Conservation (phyloP, 2,329 filamentous ascomycete genomes). For the Arthrobotrys pseudoclavata region DNA sequence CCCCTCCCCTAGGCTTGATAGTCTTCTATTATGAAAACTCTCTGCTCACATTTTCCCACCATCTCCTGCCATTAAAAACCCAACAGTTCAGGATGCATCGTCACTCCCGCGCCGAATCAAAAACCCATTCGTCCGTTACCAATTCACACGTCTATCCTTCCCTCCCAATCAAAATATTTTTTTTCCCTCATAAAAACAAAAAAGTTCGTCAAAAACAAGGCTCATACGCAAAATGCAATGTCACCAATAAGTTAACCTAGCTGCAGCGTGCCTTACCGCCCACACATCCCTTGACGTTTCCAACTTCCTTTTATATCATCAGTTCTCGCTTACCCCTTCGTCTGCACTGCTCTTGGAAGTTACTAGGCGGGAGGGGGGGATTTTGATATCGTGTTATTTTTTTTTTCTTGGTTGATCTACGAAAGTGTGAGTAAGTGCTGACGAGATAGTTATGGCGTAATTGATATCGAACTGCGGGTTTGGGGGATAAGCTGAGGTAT, state of each 20-base stretch:
- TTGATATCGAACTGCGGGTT: background rate
- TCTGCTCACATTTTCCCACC: background rate
- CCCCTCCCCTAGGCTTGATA: background rate
- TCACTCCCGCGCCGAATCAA: constrained; percentile 1
- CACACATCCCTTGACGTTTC: constrained; percentile 43
- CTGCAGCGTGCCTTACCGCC: constrained; percentile 38
- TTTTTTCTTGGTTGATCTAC: background rate
- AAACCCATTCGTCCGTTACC: background rate
- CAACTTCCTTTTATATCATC: constrained; percentile 35
- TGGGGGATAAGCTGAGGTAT: background rate
- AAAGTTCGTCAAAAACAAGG: background rate
- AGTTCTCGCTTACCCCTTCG: constrained; percentile 25
- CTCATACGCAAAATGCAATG: constrained; percentile 3
- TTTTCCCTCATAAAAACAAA: background rate
- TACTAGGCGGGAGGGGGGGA: background rate
- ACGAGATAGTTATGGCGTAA: constrained; percentile 13
- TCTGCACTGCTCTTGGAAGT: constrained; percentile 42
- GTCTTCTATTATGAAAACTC: background rate
- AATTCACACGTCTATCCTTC: background rate
- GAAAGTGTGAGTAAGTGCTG: constrained; percentile 7
- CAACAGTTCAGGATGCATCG: background rate
- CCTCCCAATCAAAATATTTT: background rate
- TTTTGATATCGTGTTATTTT: constrained; percentile 12
- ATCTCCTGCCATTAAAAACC: background rate
- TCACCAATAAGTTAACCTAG: background rate